Conservation (phyloP, 805 yeast genomes). For the Metschnikowia hibisci region DNA sequence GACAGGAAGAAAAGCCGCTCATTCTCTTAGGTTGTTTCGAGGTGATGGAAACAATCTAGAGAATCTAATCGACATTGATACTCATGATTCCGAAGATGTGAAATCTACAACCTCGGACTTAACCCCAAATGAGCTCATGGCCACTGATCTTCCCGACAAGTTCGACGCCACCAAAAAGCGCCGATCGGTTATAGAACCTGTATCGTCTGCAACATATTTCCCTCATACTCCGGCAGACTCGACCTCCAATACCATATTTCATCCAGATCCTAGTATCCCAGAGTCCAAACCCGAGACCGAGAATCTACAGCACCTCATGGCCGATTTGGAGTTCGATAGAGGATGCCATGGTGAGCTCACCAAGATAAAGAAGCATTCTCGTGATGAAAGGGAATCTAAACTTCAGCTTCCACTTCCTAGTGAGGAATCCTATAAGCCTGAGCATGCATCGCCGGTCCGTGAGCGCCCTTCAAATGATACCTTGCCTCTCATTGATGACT, state of each 20-base stretch:
- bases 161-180: slow-evolving; percentile 1
- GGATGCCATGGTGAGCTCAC: slow-evolving; percentile 27
- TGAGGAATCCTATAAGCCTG: neutral
- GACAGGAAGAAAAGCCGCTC: slow-evolving; percentile 57
- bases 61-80: slow-evolving; percentile 9
- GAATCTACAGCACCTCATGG: slow-evolving; percentile 44
- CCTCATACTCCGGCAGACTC: slow-evolving; percentile 51
- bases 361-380: slow-evolving; percentile 19
- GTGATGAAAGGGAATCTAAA: slow-evolving; percentile 8
- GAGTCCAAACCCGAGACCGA: slow-evolving; percentile 10
- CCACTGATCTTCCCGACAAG: slow-evolving; percentile 5
- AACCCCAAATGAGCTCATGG: slow-evolving; percentile 6
- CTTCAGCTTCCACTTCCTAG: slow-evolving; percentile 1
- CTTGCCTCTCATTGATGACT: neutral
- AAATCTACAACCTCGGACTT: slow-evolving; percentile 4
- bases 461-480: neutral
- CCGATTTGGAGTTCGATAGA: slow-evolving; percentile 47
- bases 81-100: slow-evolving; percentile 6
- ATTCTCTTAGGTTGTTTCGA: slow-evolving; percentile 51
- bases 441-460: neutral
- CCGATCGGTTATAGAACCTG: slow-evolving; percentile 45
- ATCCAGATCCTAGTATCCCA: slow-evolving; percentile 1
- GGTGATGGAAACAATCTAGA: slow-evolving; percentile 19
- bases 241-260: neutral
- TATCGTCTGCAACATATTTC: slow-evolving; percentile 66